Base-by-base conservation (phyloP, 164 flowering plant species). In the Santalum album region DNA sequence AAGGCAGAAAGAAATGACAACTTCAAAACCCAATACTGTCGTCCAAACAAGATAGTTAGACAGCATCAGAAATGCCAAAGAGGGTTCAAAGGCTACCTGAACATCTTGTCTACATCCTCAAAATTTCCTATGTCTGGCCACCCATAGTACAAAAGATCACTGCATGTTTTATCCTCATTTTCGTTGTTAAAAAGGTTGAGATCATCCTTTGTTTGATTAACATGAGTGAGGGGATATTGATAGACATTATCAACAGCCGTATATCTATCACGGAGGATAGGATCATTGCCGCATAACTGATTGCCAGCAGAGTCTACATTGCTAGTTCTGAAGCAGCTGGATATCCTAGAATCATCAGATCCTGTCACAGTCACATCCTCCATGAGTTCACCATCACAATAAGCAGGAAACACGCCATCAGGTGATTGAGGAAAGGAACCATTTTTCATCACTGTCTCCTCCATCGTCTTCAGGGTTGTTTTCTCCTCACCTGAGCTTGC, bases 81-180 rank as follows among this genome's bases (percentile, higher is more conserved):
- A n/a, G n/a, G n/a, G n/a, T n/a, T n/a, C n/a, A n/a, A n/a, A 7
- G 21, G 51, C 39, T 72, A 90, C 97, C 95, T 87, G 44, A 90
- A 80, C 80, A 90, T 83, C n/a, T n/a, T n/a, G 73, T 83, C 87
- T 52, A 87, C 86, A 70, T 87, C 95, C 49, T 85, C 95, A 65
- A 85, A 83, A 57, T 84, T 83, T 51, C 76, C 89, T 49, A 85
- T 80, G 60, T 83, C 85, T 24, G 80, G 70, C 97, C 97, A 90
- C 20, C 72, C 82, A 67, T 80, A 75, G 52, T 69, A 75, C 38
- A 78, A 61, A 19, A 81, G 70, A 63, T 74, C 78, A 42, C 59
- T 62, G 60, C 63, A 59, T 49, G 78, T 84, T 53, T 71, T 79
- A 51, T 74, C 76, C 40, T 72, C 80, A 21, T 25, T 61, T 27